These are phyloP conservation scores for Mycena albidolilacea DNA, from an alignment of 768 basidiomycete genomes.

Conservation along the genomic window DNA sequence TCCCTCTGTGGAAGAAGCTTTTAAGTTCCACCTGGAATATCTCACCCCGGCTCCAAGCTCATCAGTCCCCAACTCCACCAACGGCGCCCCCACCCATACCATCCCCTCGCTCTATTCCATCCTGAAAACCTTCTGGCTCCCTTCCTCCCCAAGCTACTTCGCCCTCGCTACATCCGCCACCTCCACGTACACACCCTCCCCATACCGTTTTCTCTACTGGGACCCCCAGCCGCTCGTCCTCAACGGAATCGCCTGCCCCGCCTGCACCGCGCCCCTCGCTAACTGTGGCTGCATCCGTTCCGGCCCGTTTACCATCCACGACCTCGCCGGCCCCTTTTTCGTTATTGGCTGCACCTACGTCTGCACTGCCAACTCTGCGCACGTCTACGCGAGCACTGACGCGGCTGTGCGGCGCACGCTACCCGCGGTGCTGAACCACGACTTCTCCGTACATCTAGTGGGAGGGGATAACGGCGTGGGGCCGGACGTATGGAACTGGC, in stretches of 20 bases:
- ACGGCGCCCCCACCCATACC: slow-evolving; percentile 49
- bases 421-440: slow-evolving; percentile 78
- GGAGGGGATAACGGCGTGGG: slow-evolving; percentile 72
- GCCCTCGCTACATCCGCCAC: slow-evolving; percentile 81
- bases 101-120: slow-evolving; percentile 83
- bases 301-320: slow-evolving; percentile 85
- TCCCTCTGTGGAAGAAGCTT: slow-evolving; percentile 81
- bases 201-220: slow-evolving; percentile 90
- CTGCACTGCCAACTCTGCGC: slow-evolving; percentile 68
- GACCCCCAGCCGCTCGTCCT: slow-evolving; percentile 87
- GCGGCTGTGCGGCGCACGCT: slow-evolving; percentile 79
- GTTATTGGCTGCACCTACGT: slow-evolving; percentile 89
- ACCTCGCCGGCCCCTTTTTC: slow-evolving; percentile 85
- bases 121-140: slow-evolving; percentile 89
- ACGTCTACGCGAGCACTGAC: slow-evolving; percentile 81
- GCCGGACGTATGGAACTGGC: slow-evolving; percentile 82
- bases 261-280: slow-evolving; percentile 69
- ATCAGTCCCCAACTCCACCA: slow-evolving; percentile 42
- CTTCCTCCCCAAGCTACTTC: slow-evolving; percentile 83
- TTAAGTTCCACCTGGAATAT: slow-evolving; percentile 81
- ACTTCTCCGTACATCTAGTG: slow-evolving; percentile 78
- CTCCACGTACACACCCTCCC: slow-evolving; percentile 73
- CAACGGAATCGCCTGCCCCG: slow-evolving; percentile 84
- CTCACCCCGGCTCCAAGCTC: slow-evolving; percentile 59
- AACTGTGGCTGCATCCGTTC: slow-evolving; percentile 82